phyloP scores from a whole-genome alignment of 164 flowering plant genomes.

The Magnolia sinica region DNA sequence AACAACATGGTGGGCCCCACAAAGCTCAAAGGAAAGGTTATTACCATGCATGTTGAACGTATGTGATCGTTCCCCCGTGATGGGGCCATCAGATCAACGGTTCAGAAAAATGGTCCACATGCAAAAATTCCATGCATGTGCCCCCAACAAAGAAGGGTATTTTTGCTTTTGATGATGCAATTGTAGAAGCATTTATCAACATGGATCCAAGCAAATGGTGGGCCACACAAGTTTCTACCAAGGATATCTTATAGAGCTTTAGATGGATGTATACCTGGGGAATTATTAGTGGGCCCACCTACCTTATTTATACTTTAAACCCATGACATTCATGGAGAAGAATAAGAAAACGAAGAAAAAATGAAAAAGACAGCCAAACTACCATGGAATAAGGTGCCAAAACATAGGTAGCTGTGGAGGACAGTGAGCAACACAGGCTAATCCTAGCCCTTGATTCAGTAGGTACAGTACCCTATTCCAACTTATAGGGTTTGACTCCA shows the following conservation, averaged over 20 bases:
- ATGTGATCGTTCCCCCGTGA: too few species aligned
- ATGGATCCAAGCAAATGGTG: background rate
- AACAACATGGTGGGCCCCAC: too few species aligned
- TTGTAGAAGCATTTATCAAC: background rate
- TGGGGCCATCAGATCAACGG: too few species aligned
- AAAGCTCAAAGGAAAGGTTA: too few species aligned
- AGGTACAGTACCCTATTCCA: background rate
- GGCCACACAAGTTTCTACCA: background rate
- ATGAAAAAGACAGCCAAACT: background rate
- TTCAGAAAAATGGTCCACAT: too few species aligned
- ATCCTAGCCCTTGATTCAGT: background rate
- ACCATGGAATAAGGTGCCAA: background rate
- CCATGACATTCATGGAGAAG: background rate
- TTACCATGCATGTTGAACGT: too few species aligned
- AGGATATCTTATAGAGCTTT: background rate
- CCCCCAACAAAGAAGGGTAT: too few species aligned
- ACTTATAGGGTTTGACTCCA: background rate
- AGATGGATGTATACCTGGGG: background rate
- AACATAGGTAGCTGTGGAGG: background rate
- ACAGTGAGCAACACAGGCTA: background rate
- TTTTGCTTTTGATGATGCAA: background rate
- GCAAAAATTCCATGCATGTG: too few species aligned
- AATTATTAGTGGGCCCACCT: background rate
- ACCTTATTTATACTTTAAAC: background rate
- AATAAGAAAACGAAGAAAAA: background rate